Base-by-base conservation (phyloP, 257 asterid genomes). In the Nicotiana tabacum region DNA sequence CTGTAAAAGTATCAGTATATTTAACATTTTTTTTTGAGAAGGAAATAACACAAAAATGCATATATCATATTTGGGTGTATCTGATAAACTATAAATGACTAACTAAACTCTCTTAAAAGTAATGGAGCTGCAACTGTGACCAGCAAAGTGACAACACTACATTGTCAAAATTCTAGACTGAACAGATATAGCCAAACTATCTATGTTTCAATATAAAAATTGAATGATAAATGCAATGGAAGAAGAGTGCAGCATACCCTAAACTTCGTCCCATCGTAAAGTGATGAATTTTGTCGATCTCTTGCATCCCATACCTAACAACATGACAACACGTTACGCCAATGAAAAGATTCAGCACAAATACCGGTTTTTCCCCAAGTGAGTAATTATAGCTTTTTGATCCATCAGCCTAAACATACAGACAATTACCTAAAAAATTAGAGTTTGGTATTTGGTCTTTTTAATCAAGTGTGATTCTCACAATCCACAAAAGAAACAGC, bases 221-320 rank as follows among this genome's bases (percentile, higher is more conserved):
- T 61, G 30, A 62, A 21, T 17, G 21, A 24, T 51, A 78, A n/a
- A 51, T 11, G 16, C 29, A 78, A 65, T 58, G 55, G 12, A 27
- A 65, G 51, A 55, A 56, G 83, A 77, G 72, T 83, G 82, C 82
- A 68, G 66, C 96, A 82, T 91, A 95, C 99, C 97, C 99, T 91
- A 91, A 95, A 95, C 88, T 95, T 95, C 3, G 85, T 85, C 15
- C 99, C 97, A 85, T 95, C 93, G 92, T 55, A 93, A 84, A 95
- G 77, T 37, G 97, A 87, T 29, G 93, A 85, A 82, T 87, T 93
- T 68, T 86, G 89, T 64, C 87, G 91, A 86, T 90, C 90, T 85
- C 98, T 87, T 84, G 70, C 61, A 72, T 90, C 90, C 99, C 99
- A 95, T 82, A 93, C 92, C 99, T 95, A 85, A 69, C 77, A 84